These are phyloP conservation scores for Trichoderma parareesei DNA, from an alignment of 495 filamentous ascomycete species.

Conservation along the genomic window DNA sequence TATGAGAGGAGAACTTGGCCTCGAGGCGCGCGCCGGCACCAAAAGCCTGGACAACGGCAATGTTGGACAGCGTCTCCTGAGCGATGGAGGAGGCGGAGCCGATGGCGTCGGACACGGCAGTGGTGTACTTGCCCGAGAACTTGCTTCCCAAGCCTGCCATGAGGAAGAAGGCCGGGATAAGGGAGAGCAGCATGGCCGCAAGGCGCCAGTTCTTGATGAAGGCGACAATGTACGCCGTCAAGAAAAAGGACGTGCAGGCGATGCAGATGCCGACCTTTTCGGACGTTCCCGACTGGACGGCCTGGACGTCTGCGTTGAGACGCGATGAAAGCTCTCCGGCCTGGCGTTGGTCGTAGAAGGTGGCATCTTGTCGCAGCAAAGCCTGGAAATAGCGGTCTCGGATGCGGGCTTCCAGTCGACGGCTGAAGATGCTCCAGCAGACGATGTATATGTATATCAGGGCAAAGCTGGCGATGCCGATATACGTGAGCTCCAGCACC, in stretches of 20 bases:
- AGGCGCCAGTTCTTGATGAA: slow-evolving; percentile 50
- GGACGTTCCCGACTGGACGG: slow-evolving; percentile 53
- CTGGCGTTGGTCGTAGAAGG: slow-evolving; percentile 51
- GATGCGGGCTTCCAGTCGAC: slow-evolving; percentile 53
- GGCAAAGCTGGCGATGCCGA: slow-evolving; percentile 54
- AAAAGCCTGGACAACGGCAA: slow-evolving; percentile 44
- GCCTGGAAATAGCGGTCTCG: slow-evolving; percentile 50
- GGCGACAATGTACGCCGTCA: slow-evolving; percentile 55
- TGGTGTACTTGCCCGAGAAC: slow-evolving; percentile 52
- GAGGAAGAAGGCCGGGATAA: slow-evolving; percentile 57
- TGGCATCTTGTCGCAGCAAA: slow-evolving; percentile 52
- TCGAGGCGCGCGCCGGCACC: slow-evolving; percentile 39
- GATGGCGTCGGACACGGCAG: slow-evolving; percentile 39
- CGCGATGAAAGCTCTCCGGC: slow-evolving; percentile 55
- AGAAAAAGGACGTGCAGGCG: slow-evolving; percentile 50
- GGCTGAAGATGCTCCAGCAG: slow-evolving; percentile 55
- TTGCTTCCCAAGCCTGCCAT: slow-evolving; percentile 56
- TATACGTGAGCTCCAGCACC: slow-evolving; percentile 53
- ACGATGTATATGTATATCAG: slow-evolving; percentile 47
- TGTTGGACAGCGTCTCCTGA: slow-evolving; percentile 36
- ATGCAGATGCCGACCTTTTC: slow-evolving; percentile 61
- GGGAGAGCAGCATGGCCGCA: slow-evolving; percentile 46
- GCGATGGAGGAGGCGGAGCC: slow-evolving; percentile 35
- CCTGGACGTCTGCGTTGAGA: slow-evolving; percentile 51
- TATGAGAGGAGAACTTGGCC: slow-evolving; percentile 41